Evolutionary conservation across 2,329 filamentous ascomycete species (phyloP).

Genomic region (Calonectria ilicicola): DNA sequence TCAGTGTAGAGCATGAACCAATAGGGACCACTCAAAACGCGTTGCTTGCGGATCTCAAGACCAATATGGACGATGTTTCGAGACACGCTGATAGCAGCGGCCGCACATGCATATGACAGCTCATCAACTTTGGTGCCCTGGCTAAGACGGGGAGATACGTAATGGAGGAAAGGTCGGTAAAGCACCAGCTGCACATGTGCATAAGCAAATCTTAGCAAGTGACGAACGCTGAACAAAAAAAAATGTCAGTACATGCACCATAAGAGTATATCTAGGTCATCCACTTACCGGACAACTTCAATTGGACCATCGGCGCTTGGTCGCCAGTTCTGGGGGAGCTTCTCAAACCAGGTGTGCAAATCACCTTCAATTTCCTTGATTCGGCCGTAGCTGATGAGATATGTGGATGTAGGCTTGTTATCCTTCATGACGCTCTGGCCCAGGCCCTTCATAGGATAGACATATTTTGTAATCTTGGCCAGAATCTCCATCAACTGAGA

Average conservation of each 20-base stretch:
- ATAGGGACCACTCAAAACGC: constrained; percentile 82
- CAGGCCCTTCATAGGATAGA: constrained; percentile 73
- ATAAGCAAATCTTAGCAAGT: constrained; percentile 82
- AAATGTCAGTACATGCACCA: constrained; percentile 23
- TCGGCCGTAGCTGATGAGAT: constrained; percentile 71
- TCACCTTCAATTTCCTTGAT: constrained; percentile 75
- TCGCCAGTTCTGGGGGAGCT: constrained; percentile 80
- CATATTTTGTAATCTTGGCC: constrained; percentile 72
- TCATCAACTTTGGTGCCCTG: constrained; percentile 74
- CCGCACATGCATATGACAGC: constrained; percentile 80
- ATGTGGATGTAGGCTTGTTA: constrained; percentile 60
- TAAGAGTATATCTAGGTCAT: not conserved
- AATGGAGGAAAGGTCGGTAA: constrained; percentile 87
- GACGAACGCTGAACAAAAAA: constrained; percentile 66
- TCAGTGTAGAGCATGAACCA: constrained; percentile 91
- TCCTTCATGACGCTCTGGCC: constrained; percentile 59
- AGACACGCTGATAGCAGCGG: constrained; percentile 71
- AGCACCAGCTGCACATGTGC: constrained; percentile 86
- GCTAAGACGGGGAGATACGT: constrained; percentile 75
- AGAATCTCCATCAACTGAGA: constrained; percentile 73
- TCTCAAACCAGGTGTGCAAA: constrained; percentile 72
- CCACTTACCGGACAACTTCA: constrained; percentile 78
- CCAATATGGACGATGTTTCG: constrained; percentile 85
- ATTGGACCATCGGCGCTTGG: constrained; percentile 82
- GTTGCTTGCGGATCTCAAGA: constrained; percentile 80